Percentiles rank a stretch among this genome's conserved stretches.
Conservation (phyloP, 306 rosid species). For the Arachis hypogaea region DNA sequence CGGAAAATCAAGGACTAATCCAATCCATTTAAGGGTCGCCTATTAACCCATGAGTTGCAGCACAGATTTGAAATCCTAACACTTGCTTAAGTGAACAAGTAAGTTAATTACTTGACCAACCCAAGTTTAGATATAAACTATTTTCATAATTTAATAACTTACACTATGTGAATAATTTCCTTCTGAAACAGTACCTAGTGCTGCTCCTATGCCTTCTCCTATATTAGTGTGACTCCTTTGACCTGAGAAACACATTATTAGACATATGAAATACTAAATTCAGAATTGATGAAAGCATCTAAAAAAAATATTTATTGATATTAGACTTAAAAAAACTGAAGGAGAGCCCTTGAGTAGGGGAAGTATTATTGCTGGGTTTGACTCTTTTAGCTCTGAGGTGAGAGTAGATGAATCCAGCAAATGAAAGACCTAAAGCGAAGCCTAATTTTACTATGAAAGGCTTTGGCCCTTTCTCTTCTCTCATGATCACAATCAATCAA, state of each 20-base stretch:
- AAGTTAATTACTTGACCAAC: no score
- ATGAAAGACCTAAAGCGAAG: slow-evolving; percentile 69
- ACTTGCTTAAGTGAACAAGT: no score
- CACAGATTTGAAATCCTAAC: no score
- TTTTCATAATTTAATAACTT: background rate
- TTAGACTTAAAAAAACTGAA: slow-evolving; percentile 51
- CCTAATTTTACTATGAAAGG: slow-evolving; percentile 68
- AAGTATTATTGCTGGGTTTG: slow-evolving; percentile 33
- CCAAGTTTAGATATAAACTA: no score
- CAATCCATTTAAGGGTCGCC: no score
- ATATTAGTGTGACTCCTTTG: slow-evolving; percentile 44
- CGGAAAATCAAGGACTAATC: no score
- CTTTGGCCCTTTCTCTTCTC: slow-evolving; percentile 55
- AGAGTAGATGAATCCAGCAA: slow-evolving; percentile 72
- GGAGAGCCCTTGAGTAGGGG: slow-evolving; percentile 1
- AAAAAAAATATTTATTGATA: background rate
- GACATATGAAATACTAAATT: background rate
- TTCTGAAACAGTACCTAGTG: slow-evolving; percentile 42
- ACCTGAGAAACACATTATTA: slow-evolving; percentile 42
- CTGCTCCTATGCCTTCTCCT: slow-evolving; percentile 35
- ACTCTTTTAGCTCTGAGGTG: slow-evolving; percentile 27
- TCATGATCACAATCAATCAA: slow-evolving; percentile 32
- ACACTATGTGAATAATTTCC: slow-evolving; percentile 13
- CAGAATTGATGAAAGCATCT: slow-evolving; percentile 9
- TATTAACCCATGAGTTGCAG: no score